A percentile compares a stretch with the other conserved stretches of the same genome.
These are phyloP conservation scores for Salix purpurea DNA, from an alignment of 345 rosid species.

Conservation along the genomic window DNA sequence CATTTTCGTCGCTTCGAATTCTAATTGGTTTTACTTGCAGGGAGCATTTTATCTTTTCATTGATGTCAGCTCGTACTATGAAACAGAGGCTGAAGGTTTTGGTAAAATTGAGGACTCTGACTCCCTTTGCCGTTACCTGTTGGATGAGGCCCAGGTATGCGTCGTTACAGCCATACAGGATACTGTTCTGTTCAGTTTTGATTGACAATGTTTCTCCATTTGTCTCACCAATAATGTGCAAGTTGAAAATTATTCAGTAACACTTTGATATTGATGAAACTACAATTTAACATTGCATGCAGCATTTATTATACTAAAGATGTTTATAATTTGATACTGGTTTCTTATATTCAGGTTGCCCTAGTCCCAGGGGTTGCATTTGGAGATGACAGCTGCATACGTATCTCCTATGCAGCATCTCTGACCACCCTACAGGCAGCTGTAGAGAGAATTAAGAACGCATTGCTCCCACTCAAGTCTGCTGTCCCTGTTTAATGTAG, in stretches of 20 bases:
- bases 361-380: constrained; percentile 95
- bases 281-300: neutral
- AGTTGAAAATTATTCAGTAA: neutral
- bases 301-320: neutral
- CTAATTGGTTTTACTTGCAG: constrained; percentile 36
- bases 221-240: neutral
- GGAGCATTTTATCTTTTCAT: constrained; percentile 94
- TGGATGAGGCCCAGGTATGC: constrained; percentile 59
- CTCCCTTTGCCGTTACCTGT: constrained; percentile 58
- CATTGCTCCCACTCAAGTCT: constrained; percentile 49
- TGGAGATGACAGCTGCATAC: constrained; percentile 85
- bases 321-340: neutral
- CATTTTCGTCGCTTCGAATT: neutral
- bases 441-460: constrained; percentile 74
- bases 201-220: neutral
- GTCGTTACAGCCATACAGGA: neutral
- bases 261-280: neutral
- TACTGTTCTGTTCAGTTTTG: neutral
- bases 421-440: constrained; percentile 67
- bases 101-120: constrained; percentile 64
- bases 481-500: constrained; percentile 43
- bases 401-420: constrained; percentile 89
- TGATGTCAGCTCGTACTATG: constrained; percentile 80
- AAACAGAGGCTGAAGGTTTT: constrained; percentile 69
- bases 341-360: constrained; percentile 56